Evolutionary conservation across 2,329 filamentous ascomycete species (phyloP), one percentile per base, ranked within the genome.

Genomic region (Rasamsonia emersonii): DNA sequence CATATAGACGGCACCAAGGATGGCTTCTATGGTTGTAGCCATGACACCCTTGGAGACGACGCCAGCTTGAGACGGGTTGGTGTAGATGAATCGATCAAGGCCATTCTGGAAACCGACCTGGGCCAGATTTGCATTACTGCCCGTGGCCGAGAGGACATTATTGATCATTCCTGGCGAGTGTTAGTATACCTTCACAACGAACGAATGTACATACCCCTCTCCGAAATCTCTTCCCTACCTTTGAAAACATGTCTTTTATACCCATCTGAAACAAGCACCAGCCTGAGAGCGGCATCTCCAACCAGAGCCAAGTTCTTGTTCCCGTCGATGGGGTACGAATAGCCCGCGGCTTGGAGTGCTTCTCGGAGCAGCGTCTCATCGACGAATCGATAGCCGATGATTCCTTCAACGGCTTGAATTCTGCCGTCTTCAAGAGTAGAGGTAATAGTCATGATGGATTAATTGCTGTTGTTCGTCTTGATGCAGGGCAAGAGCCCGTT

Each of bases 1-100:
- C 2, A 47, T 18, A 15, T 41, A 51, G 6, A 51, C 47, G 5
- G 54, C 58, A 3, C 53, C 56, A n/a, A 59, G 23, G n/a, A 60
- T 35, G 9, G 56, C 56, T 32, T 57, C 49, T 1, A 61, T 35
- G 0, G 52, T 48, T 3, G 40, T 46, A 1, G 54, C 51, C 42
- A 55, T 51, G 10, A 48, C 41, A 2, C 32, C 37, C 0, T 28
- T 15, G 1, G 47, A 46, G 4, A 49, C 27, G 2, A 4, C 18
- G 8, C n/a, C 27, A 4, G 19, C 18, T 34, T 50, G 46, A n/a
- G 33, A 36, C 7, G 25, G 38, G 18, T 44, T 46, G 2, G n/a
- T 26, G 14, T 33, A 27, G 4, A 48, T 39, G 9, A 29, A 38
- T 4, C 13, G 6, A 9, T 35, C 30, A 6, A 47, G 17, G 3